These are phyloP conservation scores for Fusarium sp. DNA, from an alignment of 2,329 filamentous ascomycete genomes.

Conservation along the genomic window DNA sequence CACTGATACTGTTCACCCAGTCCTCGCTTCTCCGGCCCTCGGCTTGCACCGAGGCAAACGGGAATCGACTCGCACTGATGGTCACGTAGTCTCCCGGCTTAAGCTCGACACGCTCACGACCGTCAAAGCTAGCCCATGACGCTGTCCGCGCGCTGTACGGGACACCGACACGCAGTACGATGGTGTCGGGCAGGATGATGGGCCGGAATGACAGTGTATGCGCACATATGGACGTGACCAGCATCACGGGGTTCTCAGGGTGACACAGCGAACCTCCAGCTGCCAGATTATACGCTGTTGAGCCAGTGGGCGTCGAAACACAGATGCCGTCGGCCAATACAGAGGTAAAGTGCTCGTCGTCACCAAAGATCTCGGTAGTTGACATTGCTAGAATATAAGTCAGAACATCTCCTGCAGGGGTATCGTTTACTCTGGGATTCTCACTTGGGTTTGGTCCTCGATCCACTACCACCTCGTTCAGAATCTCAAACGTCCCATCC, in stretches of 20 bases:
- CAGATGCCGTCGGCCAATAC: constrained; percentile 94
- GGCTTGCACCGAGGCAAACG: constrained; percentile 83
- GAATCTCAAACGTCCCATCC: constrained; percentile 87
- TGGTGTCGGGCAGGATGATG: constrained; percentile 97
- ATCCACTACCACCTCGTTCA: constrained; percentile 98
- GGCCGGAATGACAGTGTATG: constrained; percentile 96
- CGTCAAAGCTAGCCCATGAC: constrained; percentile 98
- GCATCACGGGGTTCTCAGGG: constrained; percentile 95
- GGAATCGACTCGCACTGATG: constrained; percentile 84
- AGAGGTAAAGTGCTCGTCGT: constrained; percentile 95
- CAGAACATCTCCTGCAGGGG: constrained; percentile 13
- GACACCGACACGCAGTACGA: constrained; percentile 93
- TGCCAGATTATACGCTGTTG: constrained; percentile 95
- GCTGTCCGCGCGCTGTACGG: constrained; percentile 91
- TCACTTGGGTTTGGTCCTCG: constrained; percentile 91
- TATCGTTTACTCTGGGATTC: constrained; percentile 52
- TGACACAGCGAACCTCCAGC: constrained; percentile 96
- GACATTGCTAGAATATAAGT: constrained; percentile 79
- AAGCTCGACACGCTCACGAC: constrained; percentile 87
- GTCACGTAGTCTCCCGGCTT: constrained; percentile 86
- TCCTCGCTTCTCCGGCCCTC: constrained; percentile 80
- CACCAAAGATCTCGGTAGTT: constrained; percentile 90
- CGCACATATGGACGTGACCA: constrained; percentile 93
- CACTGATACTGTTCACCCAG: constrained; percentile 86
- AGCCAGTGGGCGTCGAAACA: constrained; percentile 94